phyloP scores from a whole-genome alignment of 805 yeast species.

The Schizosaccharomyces lindneri region DNA sequence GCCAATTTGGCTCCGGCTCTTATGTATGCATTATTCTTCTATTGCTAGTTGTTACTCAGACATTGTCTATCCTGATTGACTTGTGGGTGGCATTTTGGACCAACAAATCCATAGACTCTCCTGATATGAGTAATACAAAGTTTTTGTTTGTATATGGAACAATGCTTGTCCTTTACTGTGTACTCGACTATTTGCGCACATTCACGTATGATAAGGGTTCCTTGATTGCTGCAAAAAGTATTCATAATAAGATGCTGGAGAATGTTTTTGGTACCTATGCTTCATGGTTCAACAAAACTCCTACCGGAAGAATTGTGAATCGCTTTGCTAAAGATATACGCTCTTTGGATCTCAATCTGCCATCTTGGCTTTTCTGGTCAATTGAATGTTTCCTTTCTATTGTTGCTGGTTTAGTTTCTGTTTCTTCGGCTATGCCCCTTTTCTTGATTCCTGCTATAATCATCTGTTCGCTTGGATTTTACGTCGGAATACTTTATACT shows the following conservation, averaged over 20 bases:
- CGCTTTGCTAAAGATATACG: constrained; percentile 77
- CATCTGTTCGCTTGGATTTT: not conserved
- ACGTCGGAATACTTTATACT: not conserved
- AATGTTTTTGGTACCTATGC: constrained; percentile 52
- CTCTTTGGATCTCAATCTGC: constrained; percentile 32
- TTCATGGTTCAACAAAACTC: constrained; percentile 64
- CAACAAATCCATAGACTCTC: not conserved
- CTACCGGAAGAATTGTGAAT: constrained; percentile 66
- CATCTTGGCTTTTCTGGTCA: not conserved
- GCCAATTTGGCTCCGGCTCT: constrained; percentile 22
- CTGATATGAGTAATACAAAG: not conserved
- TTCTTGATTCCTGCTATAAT: not conserved
- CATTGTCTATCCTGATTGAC: constrained; percentile 23
- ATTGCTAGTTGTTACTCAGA: constrained; percentile 25
- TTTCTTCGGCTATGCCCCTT: constrained; percentile 1
- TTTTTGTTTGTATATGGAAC: not conserved
- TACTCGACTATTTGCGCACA: not conserved
- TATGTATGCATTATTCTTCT: constrained; percentile 16
- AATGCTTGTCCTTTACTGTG: not conserved
- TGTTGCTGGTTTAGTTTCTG: constrained; percentile 3
- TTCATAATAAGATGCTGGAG: constrained; percentile 13
- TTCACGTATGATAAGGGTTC: not conserved
- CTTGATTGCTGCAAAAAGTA: not conserved
- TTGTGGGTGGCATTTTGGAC: constrained; percentile 77
- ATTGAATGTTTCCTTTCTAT: constrained; percentile 3